Evolutionary conservation across 2,329 filamentous ascomycete species (phyloP).

Genomic region (Fusarium papillatum): DNA sequence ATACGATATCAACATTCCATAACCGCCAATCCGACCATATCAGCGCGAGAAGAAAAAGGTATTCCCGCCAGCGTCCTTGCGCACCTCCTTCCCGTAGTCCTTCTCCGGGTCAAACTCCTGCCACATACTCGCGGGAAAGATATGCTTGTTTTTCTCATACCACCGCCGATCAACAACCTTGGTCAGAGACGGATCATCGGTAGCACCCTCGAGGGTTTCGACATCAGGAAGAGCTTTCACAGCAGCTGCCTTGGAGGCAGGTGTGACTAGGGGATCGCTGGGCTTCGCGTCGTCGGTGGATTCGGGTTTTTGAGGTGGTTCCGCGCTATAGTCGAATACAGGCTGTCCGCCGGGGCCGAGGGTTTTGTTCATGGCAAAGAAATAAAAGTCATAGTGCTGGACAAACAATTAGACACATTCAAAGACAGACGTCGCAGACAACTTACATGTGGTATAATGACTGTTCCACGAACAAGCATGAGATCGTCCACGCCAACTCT

Average conservation of each 20-base stretch:
- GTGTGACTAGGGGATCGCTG: constrained; percentile 42
- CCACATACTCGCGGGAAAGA: constrained; percentile 97
- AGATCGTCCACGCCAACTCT: constrained; percentile 95
- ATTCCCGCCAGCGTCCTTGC: constrained; percentile 90
- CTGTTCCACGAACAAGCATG: constrained; percentile 89
- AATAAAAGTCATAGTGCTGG: constrained; percentile 97
- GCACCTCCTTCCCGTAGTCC: constrained; percentile 83
- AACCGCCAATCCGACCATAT: constrained; percentile 26
- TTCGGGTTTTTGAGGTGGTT: constrained; percentile 56
- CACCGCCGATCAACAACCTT: constrained; percentile 97
- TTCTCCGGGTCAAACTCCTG: constrained; percentile 93
- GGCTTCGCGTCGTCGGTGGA: constrained; percentile 32
- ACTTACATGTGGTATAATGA: constrained; percentile 95
- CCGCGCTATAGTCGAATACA: constrained; percentile 81
- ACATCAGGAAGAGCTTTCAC: constrained; percentile 59
- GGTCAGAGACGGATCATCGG: constrained; percentile 84
- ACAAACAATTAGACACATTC: constrained; percentile 32
- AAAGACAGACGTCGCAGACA: constrained; percentile 2
- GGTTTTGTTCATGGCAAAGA: constrained; percentile 93
- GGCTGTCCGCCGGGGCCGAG: constrained; percentile 77
- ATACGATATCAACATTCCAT: constrained; percentile 5
- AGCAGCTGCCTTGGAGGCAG: constrained; percentile 54
- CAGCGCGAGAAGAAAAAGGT: constrained; percentile 85
- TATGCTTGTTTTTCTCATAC: constrained; percentile 99
- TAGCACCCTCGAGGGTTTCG: constrained; percentile 77